Base-by-base conservation (phyloP, 1,284 basidiomycete genomes). In the Stereum hirsutum region DNA sequence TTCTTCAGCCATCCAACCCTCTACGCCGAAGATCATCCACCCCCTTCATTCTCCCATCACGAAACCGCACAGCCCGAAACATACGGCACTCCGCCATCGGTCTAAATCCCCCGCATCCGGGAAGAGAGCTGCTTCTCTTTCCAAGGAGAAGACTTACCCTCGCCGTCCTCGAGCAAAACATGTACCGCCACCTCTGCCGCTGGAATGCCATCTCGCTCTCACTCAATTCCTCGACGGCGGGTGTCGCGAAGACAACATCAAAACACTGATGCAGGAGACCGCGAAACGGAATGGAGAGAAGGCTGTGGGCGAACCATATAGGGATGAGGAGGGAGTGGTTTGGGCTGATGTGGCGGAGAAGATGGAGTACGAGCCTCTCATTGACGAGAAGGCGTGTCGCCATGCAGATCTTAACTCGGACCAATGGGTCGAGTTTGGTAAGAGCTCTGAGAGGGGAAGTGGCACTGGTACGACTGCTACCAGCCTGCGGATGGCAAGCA, bases 291-390 rank as follows among this genome's bases (percentile, higher is more conserved):
- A 26, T 10, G 24, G 24, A 3, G 20, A 7, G 3, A n/a, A 11
- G 5, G 41, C 64, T 6, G 75, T 74, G 41, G 77, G 75, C 11
- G 69, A 66, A 28, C 68, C 79, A 3, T 72, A 74, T 55, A 66
- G 76, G 6, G 81, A 85, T 45, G 75, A 59, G 1, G 60, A 68
- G 19, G 81, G 80, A 21, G 70, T 71, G 0, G 47, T 84, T n/a
- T 86, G 81, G 79, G 68, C 71, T 60, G 82, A 86, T 53, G 72
- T 69, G 44, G 78, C 81, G 21, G 83, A 86, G 58, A 71, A 76
- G 51, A 66, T 70, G 65, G 82, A 86, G 55, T 82, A 79, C 52
- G n/a, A n/a, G n/a, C n/a, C n/a, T n/a, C n/a, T n/a, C n/a, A n/a
- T n/a, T n/a, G n/a, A n/a, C n/a, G n/a, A n/a, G n/a, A n/a, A n/a